Percentiles rank a stretch among this genome's conserved stretches.
Conservation (phyloP, 108 stramenopile genomes). For the Craspedostauros australis region DNA sequence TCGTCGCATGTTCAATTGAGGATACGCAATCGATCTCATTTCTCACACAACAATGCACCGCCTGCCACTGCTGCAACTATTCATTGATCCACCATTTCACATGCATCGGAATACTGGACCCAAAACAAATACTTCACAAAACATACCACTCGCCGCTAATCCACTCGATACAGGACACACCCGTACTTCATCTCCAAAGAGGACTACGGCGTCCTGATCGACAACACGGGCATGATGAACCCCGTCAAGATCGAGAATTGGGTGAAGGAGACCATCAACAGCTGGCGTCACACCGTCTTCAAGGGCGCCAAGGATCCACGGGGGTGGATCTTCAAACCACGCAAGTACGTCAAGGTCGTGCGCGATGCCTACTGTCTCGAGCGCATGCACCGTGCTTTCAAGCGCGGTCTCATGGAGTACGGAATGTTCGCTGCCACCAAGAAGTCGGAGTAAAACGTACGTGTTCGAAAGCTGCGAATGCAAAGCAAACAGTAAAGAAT, state of each 20-base stretch:
- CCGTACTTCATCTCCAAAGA: conserved; percentile 96
- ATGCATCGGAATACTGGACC: no score
- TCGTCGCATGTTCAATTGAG: no score
- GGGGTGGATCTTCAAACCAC: conserved; percentile 87
- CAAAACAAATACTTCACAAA: no score
- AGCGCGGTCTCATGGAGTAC: conserved; percentile 94
- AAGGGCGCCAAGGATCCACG: conserved; percentile 90
- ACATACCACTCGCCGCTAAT: no score
- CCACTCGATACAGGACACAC: conserved; percentile 62
- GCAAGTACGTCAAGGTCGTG: conserved; percentile 76
- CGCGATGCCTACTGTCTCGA: conserved; percentile 92
- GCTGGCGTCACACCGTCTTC: conserved; percentile 94
- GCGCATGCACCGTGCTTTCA: conserved; percentile 94
- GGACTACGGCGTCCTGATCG: conserved; percentile 81
- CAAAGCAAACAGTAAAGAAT: no score
- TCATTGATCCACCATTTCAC: no score
- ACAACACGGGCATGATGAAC: conserved; percentile 83
- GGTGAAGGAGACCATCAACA: conserved; percentile 82
- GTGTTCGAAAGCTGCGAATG: no score
- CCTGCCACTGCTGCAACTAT: neutral
- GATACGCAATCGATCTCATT: no score
- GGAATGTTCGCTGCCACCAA: conserved; percentile 91
- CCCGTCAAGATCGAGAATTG: conserved; percentile 83
- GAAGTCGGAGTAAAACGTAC: no score
- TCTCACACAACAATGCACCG: neutral